Percentiles rank a stretch among this genome's conserved stretches.
phyloP scores from a whole-genome alignment of 2,329 filamentous ascomycete species.

The Trichoderma simmonsii region DNA sequence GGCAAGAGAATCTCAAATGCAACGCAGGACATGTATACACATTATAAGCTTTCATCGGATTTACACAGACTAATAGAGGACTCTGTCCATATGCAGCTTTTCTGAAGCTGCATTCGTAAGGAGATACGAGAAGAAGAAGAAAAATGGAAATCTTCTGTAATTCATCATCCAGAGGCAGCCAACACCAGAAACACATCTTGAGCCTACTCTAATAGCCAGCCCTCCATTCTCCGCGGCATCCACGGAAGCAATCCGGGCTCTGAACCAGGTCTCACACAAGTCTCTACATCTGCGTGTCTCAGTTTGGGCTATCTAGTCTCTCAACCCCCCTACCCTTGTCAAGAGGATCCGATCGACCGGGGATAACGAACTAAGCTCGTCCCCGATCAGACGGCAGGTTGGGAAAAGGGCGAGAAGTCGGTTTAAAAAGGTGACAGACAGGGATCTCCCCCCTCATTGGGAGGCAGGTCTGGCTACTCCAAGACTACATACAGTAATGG shows the following conservation, averaged over 20 bases:
- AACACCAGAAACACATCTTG: neutral
- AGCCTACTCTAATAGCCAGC: neutral
- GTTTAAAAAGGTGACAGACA: neutral
- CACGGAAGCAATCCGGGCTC: neutral
- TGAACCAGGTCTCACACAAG: neutral
- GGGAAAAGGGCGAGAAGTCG: neutral
- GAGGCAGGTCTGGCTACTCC: neutral
- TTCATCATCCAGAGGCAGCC: neutral
- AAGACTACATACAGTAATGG: neutral
- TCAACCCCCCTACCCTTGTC: neutral
- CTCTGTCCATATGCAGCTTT: neutral
- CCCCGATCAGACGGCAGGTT: neutral
- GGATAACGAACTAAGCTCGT: neutral
- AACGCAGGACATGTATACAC: neutral
- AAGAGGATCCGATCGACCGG: constrained; percentile 5
- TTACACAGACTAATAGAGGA: neutral
- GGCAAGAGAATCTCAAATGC: neutral
- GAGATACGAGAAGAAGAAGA: neutral
- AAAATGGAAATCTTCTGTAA: neutral
- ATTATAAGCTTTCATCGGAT: neutral
- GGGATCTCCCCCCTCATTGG: neutral
- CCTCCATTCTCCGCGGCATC: neutral
- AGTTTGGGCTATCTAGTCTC: neutral
- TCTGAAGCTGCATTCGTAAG: neutral
- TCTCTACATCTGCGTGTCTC: neutral